Evolutionary conservation across 441 rosid genomes (phyloP).

Genomic region (Kokia cookei): DNA sequence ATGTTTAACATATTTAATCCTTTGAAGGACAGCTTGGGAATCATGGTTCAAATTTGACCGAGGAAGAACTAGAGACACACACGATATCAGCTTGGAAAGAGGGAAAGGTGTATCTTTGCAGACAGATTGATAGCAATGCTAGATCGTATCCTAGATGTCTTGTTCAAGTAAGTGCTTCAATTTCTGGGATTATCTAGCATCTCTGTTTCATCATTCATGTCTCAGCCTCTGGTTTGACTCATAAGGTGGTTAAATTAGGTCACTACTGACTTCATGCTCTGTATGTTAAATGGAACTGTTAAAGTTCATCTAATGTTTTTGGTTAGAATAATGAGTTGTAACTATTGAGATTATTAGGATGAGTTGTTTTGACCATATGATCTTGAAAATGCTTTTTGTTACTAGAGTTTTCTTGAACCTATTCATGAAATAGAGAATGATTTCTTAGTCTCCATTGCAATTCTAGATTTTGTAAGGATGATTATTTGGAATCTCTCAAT

Average conservation of each 20-base stretch:
- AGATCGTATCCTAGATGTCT: slow-evolving; percentile 47
- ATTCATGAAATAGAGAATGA: background rate
- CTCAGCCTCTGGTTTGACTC: slow-evolving; percentile 2
- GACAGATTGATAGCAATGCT: slow-evolving; percentile 54
- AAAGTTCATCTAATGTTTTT: background rate
- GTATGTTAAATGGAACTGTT: background rate
- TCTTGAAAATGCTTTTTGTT: background rate
- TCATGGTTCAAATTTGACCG: slow-evolving; percentile 74
- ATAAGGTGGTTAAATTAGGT: background rate
- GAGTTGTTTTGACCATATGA: background rate
- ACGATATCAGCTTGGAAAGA: slow-evolving; percentile 83
- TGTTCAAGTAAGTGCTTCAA: slow-evolving; percentile 44
- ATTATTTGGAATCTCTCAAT: background rate
- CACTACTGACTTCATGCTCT: background rate
- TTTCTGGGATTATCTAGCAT: background rate
- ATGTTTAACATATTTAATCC: slow-evolving; percentile 4
- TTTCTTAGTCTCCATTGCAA: background rate
- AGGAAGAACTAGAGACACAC: slow-evolving; percentile 77
- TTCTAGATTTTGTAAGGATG: background rate
- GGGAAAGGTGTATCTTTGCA: slow-evolving; percentile 49
- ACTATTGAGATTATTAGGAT: background rate
- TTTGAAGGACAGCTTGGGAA: slow-evolving; percentile 55
- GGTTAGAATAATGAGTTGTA: background rate
- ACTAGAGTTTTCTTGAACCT: background rate
- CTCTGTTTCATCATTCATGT: background rate